A percentile compares a stretch with the other conserved stretches of the same genome.
phyloP scores from a whole-genome alignment of 129 eudicot genomes.

The Dittrichia graveolens region DNA sequence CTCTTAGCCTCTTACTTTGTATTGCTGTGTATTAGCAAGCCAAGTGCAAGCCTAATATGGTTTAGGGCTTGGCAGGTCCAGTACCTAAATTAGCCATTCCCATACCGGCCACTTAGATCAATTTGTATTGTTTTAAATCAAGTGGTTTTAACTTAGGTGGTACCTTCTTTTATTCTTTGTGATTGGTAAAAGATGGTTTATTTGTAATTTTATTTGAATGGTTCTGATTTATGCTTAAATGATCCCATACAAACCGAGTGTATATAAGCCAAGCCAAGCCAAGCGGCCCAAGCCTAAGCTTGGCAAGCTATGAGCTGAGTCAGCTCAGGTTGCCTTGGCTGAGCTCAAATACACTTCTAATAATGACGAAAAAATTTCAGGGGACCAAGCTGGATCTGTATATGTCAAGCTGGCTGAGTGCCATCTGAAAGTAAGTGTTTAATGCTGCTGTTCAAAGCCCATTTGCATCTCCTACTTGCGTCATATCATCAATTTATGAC shows the following conservation, averaged over 20 bases:
- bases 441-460: not conserved
- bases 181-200: not conserved
- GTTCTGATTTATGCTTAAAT: constrained; percentile 2
- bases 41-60: constrained; percentile 17
- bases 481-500: not conserved
- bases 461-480: constrained; percentile 9
- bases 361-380: constrained; percentile 44
- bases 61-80: constrained; percentile 24
- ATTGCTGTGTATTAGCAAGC: constrained; percentile 9
- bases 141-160: not conserved
- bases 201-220: not conserved
- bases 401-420: constrained; percentile 87
- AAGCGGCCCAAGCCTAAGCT: not conserved
- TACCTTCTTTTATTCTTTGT: not conserved
- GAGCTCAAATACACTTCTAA: constrained; percentile 5
- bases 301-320: constrained; percentile 24
- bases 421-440: constrained; percentile 66
- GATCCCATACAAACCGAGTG: constrained; percentile 15
- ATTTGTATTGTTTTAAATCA: not conserved
- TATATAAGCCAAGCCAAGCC: constrained; percentile 8
- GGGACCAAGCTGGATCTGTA: constrained; percentile 95
- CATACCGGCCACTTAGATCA: not conserved
- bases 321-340: constrained; percentile 17
- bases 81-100: constrained; percentile 6
- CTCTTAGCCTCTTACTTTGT: not conserved